A percentile compares a stretch with the other conserved stretches of the same genome.
Conservation (phyloP, 2,329 filamentous ascomycete species). For the Hypoxylon rubiginosum region DNA sequence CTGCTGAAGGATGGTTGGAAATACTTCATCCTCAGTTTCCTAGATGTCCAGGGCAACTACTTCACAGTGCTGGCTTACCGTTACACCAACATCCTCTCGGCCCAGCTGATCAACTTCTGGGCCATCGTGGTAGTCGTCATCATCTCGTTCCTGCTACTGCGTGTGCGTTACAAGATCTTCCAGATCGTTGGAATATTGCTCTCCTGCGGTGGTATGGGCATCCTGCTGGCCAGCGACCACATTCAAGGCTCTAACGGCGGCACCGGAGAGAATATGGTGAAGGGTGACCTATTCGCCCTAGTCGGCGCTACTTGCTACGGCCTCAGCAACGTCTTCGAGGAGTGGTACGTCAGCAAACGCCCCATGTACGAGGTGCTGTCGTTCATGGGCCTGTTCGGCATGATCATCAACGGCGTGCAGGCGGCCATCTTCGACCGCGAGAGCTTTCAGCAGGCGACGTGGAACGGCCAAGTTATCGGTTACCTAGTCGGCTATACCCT, state of each 20-base stretch:
- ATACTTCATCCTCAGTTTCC: conserved; percentile 91
- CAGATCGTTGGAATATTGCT: conserved; percentile 90
- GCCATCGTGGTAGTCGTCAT: conserved; percentile 93
- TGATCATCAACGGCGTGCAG: conserved; percentile 91
- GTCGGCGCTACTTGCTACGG: conserved; percentile 93
- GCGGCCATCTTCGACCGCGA: conserved; percentile 90
- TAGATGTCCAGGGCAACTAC: conserved; percentile 97
- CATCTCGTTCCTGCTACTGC: conserved; percentile 84
- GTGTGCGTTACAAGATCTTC: conserved; percentile 88
- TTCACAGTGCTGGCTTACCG: conserved; percentile 96
- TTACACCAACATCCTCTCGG: conserved; percentile 91
- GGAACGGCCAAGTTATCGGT: conserved; percentile 77
- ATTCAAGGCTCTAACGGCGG: conserved; percentile 81
- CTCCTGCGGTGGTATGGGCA: conserved; percentile 90
- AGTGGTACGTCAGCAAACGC: conserved; percentile 89
- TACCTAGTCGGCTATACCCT: conserved; percentile 94
- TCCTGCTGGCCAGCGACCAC: conserved; percentile 89
- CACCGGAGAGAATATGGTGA: conserved; percentile 78
- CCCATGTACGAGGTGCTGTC: conserved; percentile 94
- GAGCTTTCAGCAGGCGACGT: conserved; percentile 74
- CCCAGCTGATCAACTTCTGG: conserved; percentile 99
- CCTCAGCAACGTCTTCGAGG: conserved; percentile 89
- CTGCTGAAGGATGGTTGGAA: conserved; percentile 85
- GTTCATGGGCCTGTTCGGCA: conserved; percentile 88
- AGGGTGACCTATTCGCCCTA: conserved; percentile 93